Percentiles rank a stretch among this genome's conserved stretches.
These are phyloP conservation scores for Tripidium arundinaceum DNA, from an alignment of 202 grass and related monocot species.

Conservation along the genomic window DNA sequence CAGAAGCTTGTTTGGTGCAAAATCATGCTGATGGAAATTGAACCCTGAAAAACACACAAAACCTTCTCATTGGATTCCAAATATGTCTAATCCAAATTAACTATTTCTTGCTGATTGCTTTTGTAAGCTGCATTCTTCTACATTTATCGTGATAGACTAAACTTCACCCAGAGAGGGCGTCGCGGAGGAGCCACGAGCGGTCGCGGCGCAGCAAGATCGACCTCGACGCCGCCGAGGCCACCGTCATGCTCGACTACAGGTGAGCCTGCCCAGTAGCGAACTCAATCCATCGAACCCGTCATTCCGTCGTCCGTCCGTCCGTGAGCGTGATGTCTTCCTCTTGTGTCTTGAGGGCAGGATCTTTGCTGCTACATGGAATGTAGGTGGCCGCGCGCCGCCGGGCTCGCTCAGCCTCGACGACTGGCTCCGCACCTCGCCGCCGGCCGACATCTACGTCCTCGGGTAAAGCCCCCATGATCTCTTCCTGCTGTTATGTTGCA, in stretches of 20 bases:
- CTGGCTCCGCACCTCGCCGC: constrained; percentile 83
- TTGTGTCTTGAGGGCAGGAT: constrained; percentile 45
- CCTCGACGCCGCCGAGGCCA: constrained; percentile 87
- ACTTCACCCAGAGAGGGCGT: constrained; percentile 54
- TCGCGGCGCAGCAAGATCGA: constrained; percentile 87
- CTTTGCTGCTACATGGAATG: constrained; percentile 91
- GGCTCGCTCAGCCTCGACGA: constrained; percentile 78
- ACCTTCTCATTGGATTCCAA: background rate
- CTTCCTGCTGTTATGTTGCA: background rate
- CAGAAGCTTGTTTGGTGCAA: constrained; percentile 98
- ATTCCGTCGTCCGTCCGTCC: background rate
- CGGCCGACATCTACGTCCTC: constrained; percentile 86
- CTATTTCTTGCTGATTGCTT: background rate
- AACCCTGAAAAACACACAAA: constrained; percentile 53
- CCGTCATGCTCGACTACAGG: constrained; percentile 84
- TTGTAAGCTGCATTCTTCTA: background rate
- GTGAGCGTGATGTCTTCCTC: background rate
- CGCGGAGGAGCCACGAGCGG: constrained; percentile 55
- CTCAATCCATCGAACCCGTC: constrained; percentile 3
- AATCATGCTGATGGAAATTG: constrained; percentile 88
- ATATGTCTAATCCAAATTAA: too few relatives aligned
- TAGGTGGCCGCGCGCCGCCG: constrained; percentile 65
- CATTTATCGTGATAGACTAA: background rate
- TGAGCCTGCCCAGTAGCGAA: constrained; percentile 11
- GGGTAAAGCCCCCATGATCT: constrained; percentile 35